A percentile compares a stretch with the other conserved stretches of the same genome.
These are phyloP conservation scores for Choanephora cucurbitarum DNA, from an alignment of 371 early-diverging fungal genomes.

Conservation along the genomic window DNA sequence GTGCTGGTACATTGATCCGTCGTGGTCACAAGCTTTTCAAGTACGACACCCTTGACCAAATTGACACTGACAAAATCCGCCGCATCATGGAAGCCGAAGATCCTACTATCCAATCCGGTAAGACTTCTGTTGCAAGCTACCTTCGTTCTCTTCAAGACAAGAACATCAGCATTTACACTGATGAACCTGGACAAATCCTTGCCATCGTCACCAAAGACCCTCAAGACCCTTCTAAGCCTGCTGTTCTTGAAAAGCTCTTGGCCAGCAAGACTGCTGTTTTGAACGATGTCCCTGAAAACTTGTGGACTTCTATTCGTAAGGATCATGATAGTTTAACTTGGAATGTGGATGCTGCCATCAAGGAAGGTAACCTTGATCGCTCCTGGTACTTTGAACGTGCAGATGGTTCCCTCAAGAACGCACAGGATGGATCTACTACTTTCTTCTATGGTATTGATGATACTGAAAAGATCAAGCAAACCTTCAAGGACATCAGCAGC, in stretches of 20 bases:
- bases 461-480: slow-evolving; percentile 68
- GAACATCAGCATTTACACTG: slow-evolving; percentile 72
- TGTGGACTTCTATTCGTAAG: slow-evolving; percentile 79
- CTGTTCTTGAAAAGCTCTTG: slow-evolving; percentile 79
- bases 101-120: slow-evolving; percentile 65
- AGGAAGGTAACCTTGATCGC: slow-evolving; percentile 55
- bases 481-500: slow-evolving; percentile 31
- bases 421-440: slow-evolving; percentile 67
- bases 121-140: slow-evolving; percentile 73
- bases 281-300: slow-evolving; percentile 89
- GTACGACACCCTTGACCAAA: slow-evolving; percentile 59
- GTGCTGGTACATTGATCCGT: slow-evolving; percentile 95
- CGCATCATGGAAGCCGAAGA: slow-evolving; percentile 80
- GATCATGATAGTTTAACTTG: slow-evolving; percentile 69
- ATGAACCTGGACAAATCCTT: slow-evolving; percentile 86
- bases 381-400: slow-evolving; percentile 95
- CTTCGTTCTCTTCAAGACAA: slow-evolving; percentile 63
- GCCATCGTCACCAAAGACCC: slow-evolving; percentile 73
- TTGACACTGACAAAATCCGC: slow-evolving; percentile 86
- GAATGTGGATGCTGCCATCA: slow-evolving; percentile 34
- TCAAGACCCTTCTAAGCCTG: slow-evolving; percentile 50
- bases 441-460: slow-evolving; percentile 92
- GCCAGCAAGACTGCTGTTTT: slow-evolving; percentile 75
- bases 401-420: slow-evolving; percentile 77
- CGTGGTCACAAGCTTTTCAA: slow-evolving; percentile 89